Conservation (phyloP, 1,284 basidiomycete genomes). For the Trametes polyzona region DNA sequence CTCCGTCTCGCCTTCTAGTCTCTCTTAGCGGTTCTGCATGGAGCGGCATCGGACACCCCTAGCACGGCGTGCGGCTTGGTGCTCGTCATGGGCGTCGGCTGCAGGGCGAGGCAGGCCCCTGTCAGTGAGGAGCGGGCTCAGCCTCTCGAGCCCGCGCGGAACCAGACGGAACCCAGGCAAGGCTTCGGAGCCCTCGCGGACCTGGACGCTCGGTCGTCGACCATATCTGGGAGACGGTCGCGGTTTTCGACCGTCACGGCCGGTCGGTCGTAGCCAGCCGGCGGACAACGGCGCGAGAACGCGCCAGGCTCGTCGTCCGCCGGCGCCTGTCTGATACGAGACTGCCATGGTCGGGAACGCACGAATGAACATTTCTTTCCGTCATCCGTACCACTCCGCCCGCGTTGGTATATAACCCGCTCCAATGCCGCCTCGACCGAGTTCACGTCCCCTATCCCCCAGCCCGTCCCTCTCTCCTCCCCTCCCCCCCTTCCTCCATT, state of each 20-base stretch:
- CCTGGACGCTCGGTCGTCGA: conserved; percentile 1
- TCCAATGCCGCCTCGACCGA: neutral
- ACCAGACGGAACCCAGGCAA: conserved; percentile 9
- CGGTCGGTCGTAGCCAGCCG: conserved; percentile 3
- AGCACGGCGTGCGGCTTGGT: neutral
- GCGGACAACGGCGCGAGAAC: neutral
- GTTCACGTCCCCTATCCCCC: neutral
- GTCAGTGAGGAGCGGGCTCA: neutral
- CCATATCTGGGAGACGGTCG: neutral
- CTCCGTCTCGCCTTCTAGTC: neutral
- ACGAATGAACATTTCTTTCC: conserved; percentile 5
- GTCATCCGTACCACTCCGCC: conserved; percentile 12
- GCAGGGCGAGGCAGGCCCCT: neutral
- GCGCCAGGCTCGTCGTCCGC: neutral
- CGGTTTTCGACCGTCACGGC: neutral
- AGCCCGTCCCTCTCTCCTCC: conserved; percentile 3
- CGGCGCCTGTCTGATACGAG: neutral
- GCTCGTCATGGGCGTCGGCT: neutral
- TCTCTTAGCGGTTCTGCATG: neutral
- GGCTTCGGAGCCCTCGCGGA: conserved; percentile 8
- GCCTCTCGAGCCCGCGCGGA: neutral
- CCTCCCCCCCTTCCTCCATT: conserved; percentile 8
- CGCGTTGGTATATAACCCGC: conserved; percentile 5
- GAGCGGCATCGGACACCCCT: neutral
- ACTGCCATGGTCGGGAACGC: conserved; percentile 6